Conservation (phyloP, 352 stramenopile species). For the Pythium vanterpoolii region DNA sequence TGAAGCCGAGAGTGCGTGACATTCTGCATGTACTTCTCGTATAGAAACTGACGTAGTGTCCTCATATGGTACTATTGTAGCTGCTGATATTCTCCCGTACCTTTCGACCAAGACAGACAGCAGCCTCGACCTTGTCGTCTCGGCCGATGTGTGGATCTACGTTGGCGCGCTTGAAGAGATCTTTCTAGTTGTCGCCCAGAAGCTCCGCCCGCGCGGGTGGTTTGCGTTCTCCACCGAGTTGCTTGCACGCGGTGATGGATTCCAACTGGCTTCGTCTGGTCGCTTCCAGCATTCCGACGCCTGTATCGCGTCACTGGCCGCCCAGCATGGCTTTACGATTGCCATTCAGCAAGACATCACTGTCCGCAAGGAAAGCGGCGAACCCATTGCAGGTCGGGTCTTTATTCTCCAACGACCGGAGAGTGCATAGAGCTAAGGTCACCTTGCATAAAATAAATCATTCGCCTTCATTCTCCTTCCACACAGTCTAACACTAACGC, state of each 20-base stretch:
- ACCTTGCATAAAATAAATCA: conserved; percentile 4
- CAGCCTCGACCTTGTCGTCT: conserved; percentile 64
- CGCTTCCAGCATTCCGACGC: conserved; percentile 71
- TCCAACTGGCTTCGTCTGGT: conserved; percentile 61
- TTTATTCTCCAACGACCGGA: conserved; percentile 43
- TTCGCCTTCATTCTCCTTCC: conserved; percentile 11
- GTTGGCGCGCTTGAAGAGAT: conserved; percentile 68
- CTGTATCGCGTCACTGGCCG: conserved; percentile 53
- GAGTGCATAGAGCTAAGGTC: not conserved
- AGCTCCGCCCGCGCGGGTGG: conserved; percentile 41
- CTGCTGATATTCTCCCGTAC: conserved; percentile 53
- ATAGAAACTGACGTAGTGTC: not conserved
- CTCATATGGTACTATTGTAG: conserved; percentile 16
- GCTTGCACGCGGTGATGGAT: conserved; percentile 25
- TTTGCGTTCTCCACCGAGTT: conserved; percentile 76
- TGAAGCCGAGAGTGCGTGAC: conserved; percentile 57
- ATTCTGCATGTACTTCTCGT: not conserved
- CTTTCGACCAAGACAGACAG: conserved; percentile 34
- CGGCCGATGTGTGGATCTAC: conserved; percentile 86
- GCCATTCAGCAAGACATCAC: conserved; percentile 36
- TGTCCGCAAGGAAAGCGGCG: conserved; percentile 70
- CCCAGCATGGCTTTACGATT: conserved; percentile 38
- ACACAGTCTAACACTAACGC: not conserved
- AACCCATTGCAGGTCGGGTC: conserved; percentile 62
- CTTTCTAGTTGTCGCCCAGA: conserved; percentile 41